Conservation (phyloP, 345 rosid genomes). For the Ceriops zippeliana region DNA sequence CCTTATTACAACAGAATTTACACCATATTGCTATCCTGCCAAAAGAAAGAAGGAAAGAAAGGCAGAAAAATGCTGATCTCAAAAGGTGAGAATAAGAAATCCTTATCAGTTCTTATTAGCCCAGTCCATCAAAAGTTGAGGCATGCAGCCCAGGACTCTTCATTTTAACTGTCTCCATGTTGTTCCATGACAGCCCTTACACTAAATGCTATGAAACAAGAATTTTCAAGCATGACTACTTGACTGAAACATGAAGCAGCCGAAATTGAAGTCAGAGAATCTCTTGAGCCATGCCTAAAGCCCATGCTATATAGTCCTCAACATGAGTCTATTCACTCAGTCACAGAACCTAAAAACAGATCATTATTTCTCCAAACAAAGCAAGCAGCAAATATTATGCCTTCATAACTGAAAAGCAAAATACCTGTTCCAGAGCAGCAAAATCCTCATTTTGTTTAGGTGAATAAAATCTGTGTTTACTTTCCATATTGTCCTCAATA, state of each 20-base stretch:
- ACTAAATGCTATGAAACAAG: neutral
- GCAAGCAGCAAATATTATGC: neutral
- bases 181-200: neutral
- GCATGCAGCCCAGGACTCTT: too few species aligned
- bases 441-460: constrained; percentile 79
- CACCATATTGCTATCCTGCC: neutral
- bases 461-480: constrained; percentile 42
- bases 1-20: neutral
- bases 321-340: neutral
- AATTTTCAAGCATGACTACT: neutral
- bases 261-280: neutral
- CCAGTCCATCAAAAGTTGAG: too few species aligned
- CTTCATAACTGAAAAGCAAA: neutral
- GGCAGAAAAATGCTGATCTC: too few species aligned
- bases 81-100: too few species aligned
- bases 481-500: constrained; percentile 31
- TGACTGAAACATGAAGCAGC: neutral
- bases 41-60: too few species aligned
- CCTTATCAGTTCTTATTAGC: too few species aligned
- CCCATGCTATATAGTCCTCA: neutral
- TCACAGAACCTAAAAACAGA: neutral
- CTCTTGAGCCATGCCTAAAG: neutral
- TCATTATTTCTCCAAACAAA: neutral
- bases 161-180: too few species aligned
- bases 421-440: constrained; percentile 90